Percentiles rank a stretch among this genome's conserved stretches.
These are phyloP conservation scores for Gastrodia elata DNA, from an alignment of 106 monocot species.

Conservation along the genomic window DNA sequence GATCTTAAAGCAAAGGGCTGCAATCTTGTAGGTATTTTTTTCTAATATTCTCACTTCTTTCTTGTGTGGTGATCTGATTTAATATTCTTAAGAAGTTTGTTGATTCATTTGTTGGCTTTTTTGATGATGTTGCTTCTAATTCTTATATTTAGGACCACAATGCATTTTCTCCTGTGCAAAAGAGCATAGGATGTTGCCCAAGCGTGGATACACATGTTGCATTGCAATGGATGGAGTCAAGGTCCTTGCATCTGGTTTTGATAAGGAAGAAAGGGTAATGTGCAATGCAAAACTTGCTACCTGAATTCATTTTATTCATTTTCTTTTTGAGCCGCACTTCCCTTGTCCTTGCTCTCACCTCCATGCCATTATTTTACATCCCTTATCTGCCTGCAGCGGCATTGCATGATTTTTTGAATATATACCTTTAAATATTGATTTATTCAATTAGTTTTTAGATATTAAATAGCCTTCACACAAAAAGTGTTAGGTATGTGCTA, in stretches of 20 bases:
- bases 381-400: neutral
- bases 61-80: neutral
- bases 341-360: neutral
- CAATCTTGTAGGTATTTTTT: slow-evolving; percentile 56
- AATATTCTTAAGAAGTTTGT: neutral
- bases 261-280: slow-evolving; percentile 76
- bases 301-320: neutral
- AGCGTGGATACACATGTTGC: slow-evolving; percentile 83
- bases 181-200: slow-evolving; percentile 71
- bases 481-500: neutral
- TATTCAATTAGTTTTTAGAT: neutral
- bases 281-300: neutral
- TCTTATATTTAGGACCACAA: slow-evolving; percentile 60
- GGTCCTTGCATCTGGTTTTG: slow-evolving; percentile 82
- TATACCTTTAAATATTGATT: neutral
- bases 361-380: neutral
- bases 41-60: neutral
- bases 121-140: slow-evolving; percentile 1
- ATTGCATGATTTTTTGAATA: neutral
- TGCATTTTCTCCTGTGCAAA: slow-evolving; percentile 92
- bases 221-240: slow-evolving; percentile 98
- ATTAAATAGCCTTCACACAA: neutral
- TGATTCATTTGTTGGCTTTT: neutral
- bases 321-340: neutral
- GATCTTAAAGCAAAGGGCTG: slow-evolving; percentile 82